A percentile compares a stretch with the other conserved stretches of the same genome.
Conservation (phyloP, 2,329 filamentous ascomycete species). For the Calonectria pseudoreteaudii region DNA sequence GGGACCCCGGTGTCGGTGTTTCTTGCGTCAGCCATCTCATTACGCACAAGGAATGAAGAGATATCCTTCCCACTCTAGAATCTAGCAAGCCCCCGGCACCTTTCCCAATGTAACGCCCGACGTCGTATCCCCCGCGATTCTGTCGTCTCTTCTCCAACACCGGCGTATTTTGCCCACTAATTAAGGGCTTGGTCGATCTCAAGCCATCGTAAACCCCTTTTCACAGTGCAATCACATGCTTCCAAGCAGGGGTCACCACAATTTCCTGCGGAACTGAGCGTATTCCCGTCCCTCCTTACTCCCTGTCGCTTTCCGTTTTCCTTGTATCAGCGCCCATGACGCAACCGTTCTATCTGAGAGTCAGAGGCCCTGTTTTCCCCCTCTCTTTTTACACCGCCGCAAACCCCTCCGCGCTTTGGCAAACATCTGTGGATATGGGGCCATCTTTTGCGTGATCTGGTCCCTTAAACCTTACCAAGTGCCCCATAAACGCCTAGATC, state of each 20-base stretch:
- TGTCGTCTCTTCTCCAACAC: background rate
- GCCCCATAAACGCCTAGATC: conserved; percentile 13
- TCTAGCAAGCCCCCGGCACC: too few species aligned
- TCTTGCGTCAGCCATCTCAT: background rate
- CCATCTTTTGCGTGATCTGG: conserved; percentile 24
- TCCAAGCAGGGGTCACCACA: conserved; percentile 16
- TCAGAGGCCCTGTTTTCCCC: background rate
- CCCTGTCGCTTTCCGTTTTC: conserved; percentile 1
- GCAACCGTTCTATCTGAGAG: conserved; percentile 30
- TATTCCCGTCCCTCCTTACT: background rate
- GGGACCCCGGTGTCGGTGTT: background rate
- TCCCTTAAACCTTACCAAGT: conserved; percentile 2
- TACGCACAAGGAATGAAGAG: too few species aligned
- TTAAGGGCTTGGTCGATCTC: background rate
- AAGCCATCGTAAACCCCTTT: conserved; percentile 17
- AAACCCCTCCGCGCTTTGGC: background rate
- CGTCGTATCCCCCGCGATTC: background rate
- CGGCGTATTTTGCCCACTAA: conserved; percentile 1
- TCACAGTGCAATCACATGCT: conserved; percentile 24
- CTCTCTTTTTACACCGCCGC: conserved; percentile 26
- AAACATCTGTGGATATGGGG: conserved; percentile 26
- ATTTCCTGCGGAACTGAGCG: background rate
- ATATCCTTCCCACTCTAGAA: background rate
- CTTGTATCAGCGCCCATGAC: conserved; percentile 34
- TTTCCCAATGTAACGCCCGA: background rate